Conservation (phyloP, 331 rosid species). For the Prunus yedoensis region DNA sequence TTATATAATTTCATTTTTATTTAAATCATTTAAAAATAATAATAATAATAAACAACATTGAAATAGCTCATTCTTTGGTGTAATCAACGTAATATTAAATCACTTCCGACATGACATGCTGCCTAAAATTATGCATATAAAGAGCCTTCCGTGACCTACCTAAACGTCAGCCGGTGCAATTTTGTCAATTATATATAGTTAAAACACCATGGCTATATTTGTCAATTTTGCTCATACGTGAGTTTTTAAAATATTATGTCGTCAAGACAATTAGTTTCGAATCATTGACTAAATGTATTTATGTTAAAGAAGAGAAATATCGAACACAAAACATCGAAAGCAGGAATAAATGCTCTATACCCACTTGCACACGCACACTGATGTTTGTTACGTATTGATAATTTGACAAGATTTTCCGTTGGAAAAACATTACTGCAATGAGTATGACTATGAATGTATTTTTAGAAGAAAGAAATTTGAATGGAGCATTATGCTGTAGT, state of each 20-base stretch:
- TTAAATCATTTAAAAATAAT: background rate
- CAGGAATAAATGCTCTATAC: too few relatives aligned
- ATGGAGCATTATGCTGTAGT: background rate
- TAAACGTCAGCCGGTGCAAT: slow-evolving; percentile 4
- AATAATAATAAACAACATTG: background rate
- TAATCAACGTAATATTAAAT: slow-evolving; percentile 14
- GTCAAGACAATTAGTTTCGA: too few relatives aligned
- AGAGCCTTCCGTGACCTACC: slow-evolving; percentile 18
- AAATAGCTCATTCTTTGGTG: slow-evolving; percentile 12
- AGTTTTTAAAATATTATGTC: too few relatives aligned
- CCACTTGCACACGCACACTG: too few relatives aligned
- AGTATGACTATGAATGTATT: background rate
- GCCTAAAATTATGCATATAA: slow-evolving; percentile 27
- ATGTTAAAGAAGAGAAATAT: too few relatives aligned
- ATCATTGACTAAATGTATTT: too few relatives aligned
- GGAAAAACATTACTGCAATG: background rate
- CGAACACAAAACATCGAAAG: too few relatives aligned
- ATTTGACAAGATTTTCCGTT: background rate
- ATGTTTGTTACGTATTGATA: background rate
- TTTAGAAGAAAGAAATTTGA: background rate
- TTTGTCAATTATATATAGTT: background rate
- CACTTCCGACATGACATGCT: slow-evolving; percentile 35
- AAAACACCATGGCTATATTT: background rate
- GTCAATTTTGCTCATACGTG: too few relatives aligned
- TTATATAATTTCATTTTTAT: background rate